Percentiles rank a stretch among this genome's conserved stretches.
Conservation (phyloP, 1,284 basidiomycete genomes). For the Cryptococcus maquisensis region DNA sequence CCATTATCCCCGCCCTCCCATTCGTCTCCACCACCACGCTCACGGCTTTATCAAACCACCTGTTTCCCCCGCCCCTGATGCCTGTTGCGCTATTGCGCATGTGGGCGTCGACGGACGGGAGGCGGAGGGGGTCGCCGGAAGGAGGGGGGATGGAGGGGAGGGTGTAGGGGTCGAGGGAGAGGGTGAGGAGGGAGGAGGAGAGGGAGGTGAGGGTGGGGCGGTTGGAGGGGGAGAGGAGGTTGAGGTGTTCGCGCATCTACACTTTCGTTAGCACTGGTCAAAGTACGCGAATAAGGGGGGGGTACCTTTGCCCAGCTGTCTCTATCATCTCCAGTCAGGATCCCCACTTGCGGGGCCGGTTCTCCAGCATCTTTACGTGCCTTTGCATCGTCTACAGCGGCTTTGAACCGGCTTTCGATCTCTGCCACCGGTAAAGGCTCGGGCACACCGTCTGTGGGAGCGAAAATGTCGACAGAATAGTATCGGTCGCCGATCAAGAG, state of each 20-base stretch:
- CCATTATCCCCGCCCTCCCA: constrained; percentile 78
- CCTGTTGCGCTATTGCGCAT: constrained; percentile 68
- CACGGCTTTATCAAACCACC: constrained; percentile 91
- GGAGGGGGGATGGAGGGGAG: constrained; percentile 44
- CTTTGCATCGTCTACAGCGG: constrained; percentile 66
- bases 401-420: constrained; percentile 65
- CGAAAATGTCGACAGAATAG: constrained; percentile 71
- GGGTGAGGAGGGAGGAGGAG: constrained; percentile 68
- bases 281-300: neutral
- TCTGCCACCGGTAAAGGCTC: constrained; percentile 50
- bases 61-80: constrained; percentile 67
- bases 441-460: constrained; percentile 40
- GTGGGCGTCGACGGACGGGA: constrained; percentile 66
- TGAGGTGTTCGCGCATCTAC: constrained; percentile 68
- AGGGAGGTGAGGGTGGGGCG: constrained; percentile 59
- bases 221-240: constrained; percentile 66
- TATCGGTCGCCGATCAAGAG: constrained; percentile 76
- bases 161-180: constrained; percentile 57
- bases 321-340: constrained; percentile 73
- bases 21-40: constrained; percentile 80
- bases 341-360: constrained; percentile 60
- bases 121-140: constrained; percentile 51
- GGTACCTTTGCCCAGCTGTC: constrained; percentile 78
- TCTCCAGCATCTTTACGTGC: constrained; percentile 57
- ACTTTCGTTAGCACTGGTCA: constrained; percentile 20